Conservation (phyloP, 768 basidiomycete species). For the Imleria badia region DNA sequence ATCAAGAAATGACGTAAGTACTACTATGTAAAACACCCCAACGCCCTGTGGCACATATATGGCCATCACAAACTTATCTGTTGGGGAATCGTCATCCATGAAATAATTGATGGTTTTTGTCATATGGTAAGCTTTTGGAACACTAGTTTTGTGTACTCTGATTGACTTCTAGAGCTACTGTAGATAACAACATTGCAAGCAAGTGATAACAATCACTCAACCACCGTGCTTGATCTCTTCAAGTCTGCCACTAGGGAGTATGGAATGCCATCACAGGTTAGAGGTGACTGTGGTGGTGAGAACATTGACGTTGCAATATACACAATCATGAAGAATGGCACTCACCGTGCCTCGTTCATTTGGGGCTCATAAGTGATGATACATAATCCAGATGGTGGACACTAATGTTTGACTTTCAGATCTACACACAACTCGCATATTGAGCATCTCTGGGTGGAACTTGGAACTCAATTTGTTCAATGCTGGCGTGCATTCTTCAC, state of each 20-base stretch:
- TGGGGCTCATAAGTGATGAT: background rate
- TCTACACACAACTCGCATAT: conserved; percentile 39
- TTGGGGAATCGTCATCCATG: background rate
- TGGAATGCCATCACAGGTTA: background rate
- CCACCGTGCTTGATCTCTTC: background rate
- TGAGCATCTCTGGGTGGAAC: background rate
- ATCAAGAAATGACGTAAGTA: conserved; percentile 5
- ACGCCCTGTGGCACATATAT: background rate
- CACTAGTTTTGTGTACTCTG: no score
- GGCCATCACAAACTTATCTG: conserved; percentile 29
- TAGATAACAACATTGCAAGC: background rate
- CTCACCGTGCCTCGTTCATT: background rate
- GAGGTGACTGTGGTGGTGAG: background rate
- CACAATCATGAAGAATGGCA: background rate
- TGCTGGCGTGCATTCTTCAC: conserved; percentile 45
- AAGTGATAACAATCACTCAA: background rate
- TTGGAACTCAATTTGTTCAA: background rate
- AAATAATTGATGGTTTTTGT: background rate
- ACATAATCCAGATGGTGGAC: no score
- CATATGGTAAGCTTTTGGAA: conserved; percentile 6
- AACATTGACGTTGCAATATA: background rate
- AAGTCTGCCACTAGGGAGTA: background rate
- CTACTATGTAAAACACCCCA: background rate
- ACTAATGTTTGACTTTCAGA: conserved; percentile 19
- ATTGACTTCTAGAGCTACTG: no score